These are phyloP conservation scores for Jacaranda mimosifolia DNA, from an alignment of 257 asterid genomes.

Conservation along the genomic window DNA sequence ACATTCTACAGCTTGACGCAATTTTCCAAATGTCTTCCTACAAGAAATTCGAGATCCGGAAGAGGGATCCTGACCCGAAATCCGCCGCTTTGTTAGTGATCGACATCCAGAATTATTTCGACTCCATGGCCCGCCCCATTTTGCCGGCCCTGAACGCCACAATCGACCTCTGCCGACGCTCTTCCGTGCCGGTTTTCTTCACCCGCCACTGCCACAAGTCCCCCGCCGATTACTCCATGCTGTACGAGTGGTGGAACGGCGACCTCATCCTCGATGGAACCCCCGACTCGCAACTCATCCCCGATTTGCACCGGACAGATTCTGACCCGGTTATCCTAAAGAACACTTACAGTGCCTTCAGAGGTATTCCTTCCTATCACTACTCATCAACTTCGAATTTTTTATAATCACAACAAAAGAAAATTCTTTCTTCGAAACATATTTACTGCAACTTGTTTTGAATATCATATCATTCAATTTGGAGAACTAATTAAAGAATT, in stretches of 20 bases:
- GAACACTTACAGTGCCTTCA: slow-evolving; percentile 76
- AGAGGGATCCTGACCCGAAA: slow-evolving; percentile 59
- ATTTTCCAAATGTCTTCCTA: slow-evolving; percentile 42
- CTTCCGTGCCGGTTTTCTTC: slow-evolving; percentile 67
- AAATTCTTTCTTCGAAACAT: background rate
- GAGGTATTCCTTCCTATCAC: slow-evolving; percentile 38
- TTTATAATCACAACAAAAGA: background rate
- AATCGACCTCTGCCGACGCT: slow-evolving; percentile 62
- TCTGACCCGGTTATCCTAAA: slow-evolving; percentile 62
- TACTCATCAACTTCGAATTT: background rate
- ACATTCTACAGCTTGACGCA: background rate
- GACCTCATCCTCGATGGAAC: slow-evolving; percentile 73
- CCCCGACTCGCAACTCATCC: slow-evolving; percentile 57
- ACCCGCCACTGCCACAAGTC: slow-evolving; percentile 84
- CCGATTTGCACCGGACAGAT: slow-evolving; percentile 46
- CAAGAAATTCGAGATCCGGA: slow-evolving; percentile 63
- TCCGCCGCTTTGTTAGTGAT: slow-evolving; percentile 62
- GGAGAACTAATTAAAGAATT: background rate
- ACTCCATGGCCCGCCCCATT: slow-evolving; percentile 62
- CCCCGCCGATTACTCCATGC: slow-evolving; percentile 61
- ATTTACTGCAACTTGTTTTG: background rate
- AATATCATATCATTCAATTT: background rate
- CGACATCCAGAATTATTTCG: slow-evolving; percentile 71
- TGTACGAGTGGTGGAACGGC: slow-evolving; percentile 83
- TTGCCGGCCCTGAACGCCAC: slow-evolving; percentile 58